Evolutionary conservation across 129 eudicot species (phyloP).

Genomic region (Apium graveolens): DNA sequence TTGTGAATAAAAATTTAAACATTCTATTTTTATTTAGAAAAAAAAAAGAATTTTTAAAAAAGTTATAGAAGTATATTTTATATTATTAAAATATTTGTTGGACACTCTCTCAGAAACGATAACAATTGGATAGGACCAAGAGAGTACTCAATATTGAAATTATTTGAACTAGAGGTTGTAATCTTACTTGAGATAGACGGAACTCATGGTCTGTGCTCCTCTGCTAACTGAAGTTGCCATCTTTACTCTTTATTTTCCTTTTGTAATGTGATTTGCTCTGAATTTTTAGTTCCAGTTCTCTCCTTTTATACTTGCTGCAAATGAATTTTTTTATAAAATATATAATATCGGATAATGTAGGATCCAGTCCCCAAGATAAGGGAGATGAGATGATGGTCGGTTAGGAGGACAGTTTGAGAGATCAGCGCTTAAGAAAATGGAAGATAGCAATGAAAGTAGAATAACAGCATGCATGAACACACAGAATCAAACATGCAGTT

Average conservation of each 20-base stretch:
- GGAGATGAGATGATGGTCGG: conserved; percentile 2
- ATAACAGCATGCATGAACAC: conserved; percentile 3
- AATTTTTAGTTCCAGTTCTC: neutral
- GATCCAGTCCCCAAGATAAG: neutral
- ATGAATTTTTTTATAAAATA: neutral
- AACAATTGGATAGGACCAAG: too few relatives aligned
- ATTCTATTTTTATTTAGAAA: too few relatives aligned
- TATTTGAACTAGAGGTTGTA: too few relatives aligned
- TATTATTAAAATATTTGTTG: too few relatives aligned
- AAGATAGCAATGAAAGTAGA: neutral
- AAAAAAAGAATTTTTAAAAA: too few relatives aligned
- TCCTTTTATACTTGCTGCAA: neutral
- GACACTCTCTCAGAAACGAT: too few relatives aligned
- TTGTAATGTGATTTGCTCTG: neutral
- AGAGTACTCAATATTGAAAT: too few relatives aligned
- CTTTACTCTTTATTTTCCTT: neutral
- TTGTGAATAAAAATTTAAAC: too few relatives aligned
- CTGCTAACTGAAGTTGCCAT: conserved; percentile 64
- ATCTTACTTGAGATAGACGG: conserved; percentile 55
- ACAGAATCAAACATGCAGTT: neutral
- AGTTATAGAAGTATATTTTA: too few relatives aligned
- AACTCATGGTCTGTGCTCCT: conserved; percentile 74
- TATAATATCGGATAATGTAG: neutral
- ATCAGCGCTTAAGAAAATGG: neutral
- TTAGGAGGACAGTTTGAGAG: conserved; percentile 7